Evolutionary conservation across 306 rosid genomes (phyloP).

Genomic region (Lathyrus aphaca): DNA sequence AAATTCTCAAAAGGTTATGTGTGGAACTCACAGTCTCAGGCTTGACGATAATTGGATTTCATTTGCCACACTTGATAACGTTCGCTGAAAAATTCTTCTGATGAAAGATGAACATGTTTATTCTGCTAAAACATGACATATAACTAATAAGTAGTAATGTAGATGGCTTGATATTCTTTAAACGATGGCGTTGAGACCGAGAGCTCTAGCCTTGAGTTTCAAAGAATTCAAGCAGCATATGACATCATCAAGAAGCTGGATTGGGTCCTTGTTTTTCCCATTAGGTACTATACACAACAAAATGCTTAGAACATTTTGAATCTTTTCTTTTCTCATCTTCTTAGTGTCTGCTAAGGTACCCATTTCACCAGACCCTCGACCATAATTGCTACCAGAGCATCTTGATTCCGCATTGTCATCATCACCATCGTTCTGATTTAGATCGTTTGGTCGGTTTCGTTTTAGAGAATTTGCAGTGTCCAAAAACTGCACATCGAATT

Average conservation of each 20-base stretch:
- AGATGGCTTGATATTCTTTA: slow-evolving; percentile 4
- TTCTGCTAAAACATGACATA: slow-evolving; percentile 26
- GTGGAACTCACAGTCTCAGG: slow-evolving; percentile 10
- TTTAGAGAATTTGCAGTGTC: slow-evolving; percentile 74
- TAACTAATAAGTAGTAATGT: neutral
- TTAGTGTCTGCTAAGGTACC: slow-evolving; percentile 49
- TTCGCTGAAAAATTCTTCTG: slow-evolving; percentile 4
- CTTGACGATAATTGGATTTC: slow-evolving; percentile 30
- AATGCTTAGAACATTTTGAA: slow-evolving; percentile 67
- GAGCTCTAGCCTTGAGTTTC: slow-evolving; percentile 64
- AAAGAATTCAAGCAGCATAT: slow-evolving; percentile 72
- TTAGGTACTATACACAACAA: slow-evolving; percentile 81
- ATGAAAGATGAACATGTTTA: slow-evolving; percentile 38
- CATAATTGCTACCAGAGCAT: slow-evolving; percentile 52
- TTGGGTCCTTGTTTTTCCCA: slow-evolving; percentile 67
- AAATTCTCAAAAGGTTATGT: slow-evolving; percentile 28
- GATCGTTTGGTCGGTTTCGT: slow-evolving; percentile 41
- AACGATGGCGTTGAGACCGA: slow-evolving; percentile 56
- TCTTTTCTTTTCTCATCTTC: slow-evolving; percentile 71
- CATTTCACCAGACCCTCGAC: slow-evolving; percentile 45
- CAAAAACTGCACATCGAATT: slow-evolving; percentile 41
- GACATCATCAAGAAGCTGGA: slow-evolving; percentile 82
- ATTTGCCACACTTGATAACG: slow-evolving; percentile 8
- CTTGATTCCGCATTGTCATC: slow-evolving; percentile 77
- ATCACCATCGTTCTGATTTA: neutral